These are phyloP conservation scores for Lodderomyces margitis DNA, from an alignment of 1,139 yeast species.

Conservation along the genomic window DNA sequence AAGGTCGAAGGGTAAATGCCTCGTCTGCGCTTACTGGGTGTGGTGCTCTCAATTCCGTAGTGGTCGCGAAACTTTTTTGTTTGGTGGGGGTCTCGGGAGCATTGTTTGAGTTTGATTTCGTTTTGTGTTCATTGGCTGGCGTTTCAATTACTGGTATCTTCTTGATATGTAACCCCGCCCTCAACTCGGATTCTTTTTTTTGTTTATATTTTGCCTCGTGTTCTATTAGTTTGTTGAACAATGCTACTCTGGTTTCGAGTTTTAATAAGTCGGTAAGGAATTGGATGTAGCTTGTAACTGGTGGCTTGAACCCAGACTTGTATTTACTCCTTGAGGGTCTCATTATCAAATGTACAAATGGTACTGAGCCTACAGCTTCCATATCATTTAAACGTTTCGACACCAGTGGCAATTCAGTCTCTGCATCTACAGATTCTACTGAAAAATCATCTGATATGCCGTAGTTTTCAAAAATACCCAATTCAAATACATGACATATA, in stretches of 20 bases:
- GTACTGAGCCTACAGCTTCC: constrained; percentile 39
- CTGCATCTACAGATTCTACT: constrained; percentile 15
- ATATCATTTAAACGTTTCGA: constrained; percentile 30
- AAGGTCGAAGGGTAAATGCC: constrained; percentile 43
- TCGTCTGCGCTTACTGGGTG: constrained; percentile 24
- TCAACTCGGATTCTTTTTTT: constrained; percentile 33
- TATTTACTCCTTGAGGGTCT: constrained; percentile 41
- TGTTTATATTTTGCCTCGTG: constrained; percentile 29
- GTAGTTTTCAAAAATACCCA: constrained; percentile 27
- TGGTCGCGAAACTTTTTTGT: not conserved
- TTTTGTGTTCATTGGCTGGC: constrained; percentile 17
- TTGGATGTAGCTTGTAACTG: constrained; percentile 26
- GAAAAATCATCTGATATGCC: constrained; percentile 30
- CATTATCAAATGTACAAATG: constrained; percentile 41
- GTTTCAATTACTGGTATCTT: constrained; percentile 16
- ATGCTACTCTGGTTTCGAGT: constrained; percentile 23
- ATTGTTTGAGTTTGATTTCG: constrained; percentile 5
- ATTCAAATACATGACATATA: constrained; percentile 25
- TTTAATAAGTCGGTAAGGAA: constrained; percentile 32
- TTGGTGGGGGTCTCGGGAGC: not conserved
- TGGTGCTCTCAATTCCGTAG: constrained; percentile 17
- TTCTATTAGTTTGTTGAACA: constrained; percentile 27
- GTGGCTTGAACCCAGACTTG: constrained; percentile 44
- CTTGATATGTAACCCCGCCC: constrained; percentile 25
- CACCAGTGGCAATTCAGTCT: constrained; percentile 12